These are phyloP conservation scores for Nakazawaea wickerhamii DNA, from an alignment of 805 yeast genomes.

Conservation along the genomic window DNA sequence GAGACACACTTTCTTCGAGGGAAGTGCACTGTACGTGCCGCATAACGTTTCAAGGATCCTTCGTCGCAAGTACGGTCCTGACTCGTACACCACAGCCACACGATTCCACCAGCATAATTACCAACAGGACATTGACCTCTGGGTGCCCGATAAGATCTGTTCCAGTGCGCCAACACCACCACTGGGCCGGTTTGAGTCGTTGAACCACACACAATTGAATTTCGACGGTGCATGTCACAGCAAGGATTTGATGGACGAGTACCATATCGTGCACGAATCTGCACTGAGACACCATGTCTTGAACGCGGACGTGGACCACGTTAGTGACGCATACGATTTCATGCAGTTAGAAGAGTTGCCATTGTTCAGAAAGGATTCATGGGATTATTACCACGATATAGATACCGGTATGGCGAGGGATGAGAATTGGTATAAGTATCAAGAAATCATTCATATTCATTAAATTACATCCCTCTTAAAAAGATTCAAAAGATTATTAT, in stretches of 20 bases:
- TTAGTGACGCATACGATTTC: background rate
- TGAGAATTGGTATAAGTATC: constrained; percentile 6
- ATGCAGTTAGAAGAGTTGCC: constrained; percentile 4
- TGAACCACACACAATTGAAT: constrained; percentile 23
- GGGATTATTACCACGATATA: constrained; percentile 9
- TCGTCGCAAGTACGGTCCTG: constrained; percentile 28
- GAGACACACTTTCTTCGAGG: constrained; percentile 38
- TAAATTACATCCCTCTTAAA: too few species aligned
- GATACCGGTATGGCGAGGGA: background rate
- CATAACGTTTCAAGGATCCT: constrained; percentile 31
- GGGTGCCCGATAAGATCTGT: constrained; percentile 43
- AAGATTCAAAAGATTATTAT: too few species aligned
- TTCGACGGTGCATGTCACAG: constrained; percentile 35
- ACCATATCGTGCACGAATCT: constrained; percentile 19
- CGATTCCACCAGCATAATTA: constrained; percentile 29
- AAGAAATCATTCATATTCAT: background rate
- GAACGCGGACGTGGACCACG: constrained; percentile 2
- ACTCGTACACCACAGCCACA: constrained; percentile 6
- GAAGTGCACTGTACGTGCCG: constrained; percentile 42
- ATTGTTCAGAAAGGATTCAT: constrained; percentile 6
- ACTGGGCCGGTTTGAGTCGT: constrained; percentile 18
- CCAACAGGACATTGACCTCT: constrained; percentile 36
- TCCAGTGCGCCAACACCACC: constrained; percentile 25
- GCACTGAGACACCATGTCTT: background rate
- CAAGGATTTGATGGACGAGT: constrained; percentile 32